phyloP scores from a whole-genome alignment of 2,329 filamentous ascomycete genomes.

The Fusarium poae region DNA sequence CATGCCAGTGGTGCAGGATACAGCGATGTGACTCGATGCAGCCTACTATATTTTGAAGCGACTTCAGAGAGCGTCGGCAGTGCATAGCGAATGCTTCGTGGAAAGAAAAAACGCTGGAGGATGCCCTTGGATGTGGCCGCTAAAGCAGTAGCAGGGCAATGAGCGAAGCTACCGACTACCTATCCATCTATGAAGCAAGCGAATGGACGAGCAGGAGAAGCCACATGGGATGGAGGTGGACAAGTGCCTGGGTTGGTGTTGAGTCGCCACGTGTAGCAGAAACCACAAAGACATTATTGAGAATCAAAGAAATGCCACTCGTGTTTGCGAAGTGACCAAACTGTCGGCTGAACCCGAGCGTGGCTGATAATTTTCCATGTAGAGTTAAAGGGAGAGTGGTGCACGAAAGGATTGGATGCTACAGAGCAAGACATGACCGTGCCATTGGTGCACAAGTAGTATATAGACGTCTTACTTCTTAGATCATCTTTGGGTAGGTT shows the following conservation, averaged over 20 bases:
- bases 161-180: slow-evolving; percentile 24
- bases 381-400: slow-evolving; percentile 14
- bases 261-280: slow-evolving; percentile 48
- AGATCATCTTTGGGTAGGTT: not conserved
- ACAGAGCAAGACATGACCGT: not conserved
- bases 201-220: slow-evolving; percentile 41
- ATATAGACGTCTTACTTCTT: not conserved
- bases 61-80: slow-evolving; percentile 28
- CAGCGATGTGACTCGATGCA: slow-evolving; percentile 40
- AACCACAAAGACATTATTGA: slow-evolving; percentile 48
- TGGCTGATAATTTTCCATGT: not conserved
- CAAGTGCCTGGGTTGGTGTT: slow-evolving; percentile 43
- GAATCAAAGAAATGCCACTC: slow-evolving; percentile 49
- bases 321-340: slow-evolving; percentile 10
- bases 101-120: slow-evolving; percentile 28
- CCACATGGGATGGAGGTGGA: slow-evolving; percentile 40
- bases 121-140: slow-evolving; percentile 37
- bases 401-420: not conserved
- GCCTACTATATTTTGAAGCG: slow-evolving; percentile 47
- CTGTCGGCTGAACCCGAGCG: not conserved
- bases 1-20: slow-evolving; percentile 40
- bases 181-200: slow-evolving; percentile 35
- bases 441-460: not conserved
- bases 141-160: slow-evolving; percentile 32
- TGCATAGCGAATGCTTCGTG: slow-evolving; percentile 32